These are phyloP conservation scores for Teunomyces kruisii DNA, from an alignment of 805 yeast genomes.

Conservation along the genomic window DNA sequence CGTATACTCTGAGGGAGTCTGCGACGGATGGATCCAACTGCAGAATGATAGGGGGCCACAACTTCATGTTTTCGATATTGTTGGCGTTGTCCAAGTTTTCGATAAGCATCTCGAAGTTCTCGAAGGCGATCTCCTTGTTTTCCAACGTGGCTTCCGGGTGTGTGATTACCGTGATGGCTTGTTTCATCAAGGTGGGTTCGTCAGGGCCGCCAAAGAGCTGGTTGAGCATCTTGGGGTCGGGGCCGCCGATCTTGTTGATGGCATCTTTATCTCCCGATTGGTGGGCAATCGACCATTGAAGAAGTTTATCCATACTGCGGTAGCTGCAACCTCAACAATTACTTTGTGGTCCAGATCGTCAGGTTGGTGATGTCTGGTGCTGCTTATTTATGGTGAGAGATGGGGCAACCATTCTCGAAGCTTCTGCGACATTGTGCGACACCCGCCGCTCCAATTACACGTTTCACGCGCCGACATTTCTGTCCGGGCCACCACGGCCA, in stretches of 20 bases:
- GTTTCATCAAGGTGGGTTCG: slow-evolving; percentile 86
- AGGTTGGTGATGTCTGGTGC: too few relatives aligned
- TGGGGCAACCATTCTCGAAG: slow-evolving; percentile 1
- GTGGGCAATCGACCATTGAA: slow-evolving; percentile 89
- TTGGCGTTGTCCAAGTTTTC: slow-evolving; percentile 95
- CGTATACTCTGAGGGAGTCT: slow-evolving; percentile 48
- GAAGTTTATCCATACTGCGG: slow-evolving; percentile 73
- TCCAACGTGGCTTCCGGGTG: slow-evolving; percentile 61
- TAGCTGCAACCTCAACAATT: too few relatives aligned
- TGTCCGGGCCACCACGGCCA: not conserved
- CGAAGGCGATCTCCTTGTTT: slow-evolving; percentile 72
- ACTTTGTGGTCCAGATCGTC: too few relatives aligned
- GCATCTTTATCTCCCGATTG: slow-evolving; percentile 73
- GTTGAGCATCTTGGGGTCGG: slow-evolving; percentile 77
- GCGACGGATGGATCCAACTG: slow-evolving; percentile 44
- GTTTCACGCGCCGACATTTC: too few relatives aligned
- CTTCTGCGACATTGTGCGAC: slow-evolving; percentile 4
- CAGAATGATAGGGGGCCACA: slow-evolving; percentile 73
- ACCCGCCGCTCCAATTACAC: too few relatives aligned
- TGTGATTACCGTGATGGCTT: slow-evolving; percentile 60
- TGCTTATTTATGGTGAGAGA: not conserved
- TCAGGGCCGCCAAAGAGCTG: slow-evolving; percentile 80
- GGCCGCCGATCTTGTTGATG: slow-evolving; percentile 58
- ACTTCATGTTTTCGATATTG: slow-evolving; percentile 75
- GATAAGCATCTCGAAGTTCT: slow-evolving; percentile 88